Conservation (phyloP, 2,329 filamentous ascomycete species). For the Akanthomyces uredinophilus region DNA sequence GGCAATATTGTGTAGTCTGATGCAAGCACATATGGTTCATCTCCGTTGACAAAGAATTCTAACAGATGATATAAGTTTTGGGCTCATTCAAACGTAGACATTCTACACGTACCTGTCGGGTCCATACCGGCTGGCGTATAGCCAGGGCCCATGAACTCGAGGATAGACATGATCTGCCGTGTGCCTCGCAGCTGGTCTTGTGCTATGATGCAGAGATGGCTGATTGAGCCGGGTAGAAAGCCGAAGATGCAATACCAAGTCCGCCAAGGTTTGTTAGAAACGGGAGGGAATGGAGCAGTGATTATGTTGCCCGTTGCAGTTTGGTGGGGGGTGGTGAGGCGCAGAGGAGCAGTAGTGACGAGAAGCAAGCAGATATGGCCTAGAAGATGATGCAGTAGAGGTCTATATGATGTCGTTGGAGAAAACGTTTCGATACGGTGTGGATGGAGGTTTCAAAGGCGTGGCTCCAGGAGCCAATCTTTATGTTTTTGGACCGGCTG, state of each 20-base stretch:
- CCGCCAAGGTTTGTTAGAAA: neutral
- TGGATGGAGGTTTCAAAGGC: neutral
- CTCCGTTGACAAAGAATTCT: constrained; percentile 13
- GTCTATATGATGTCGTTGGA: neutral
- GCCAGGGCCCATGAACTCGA: constrained; percentile 11
- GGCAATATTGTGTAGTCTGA: constrained; percentile 12
- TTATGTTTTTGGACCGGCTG: neutral
- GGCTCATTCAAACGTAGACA: neutral
- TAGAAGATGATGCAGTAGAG: neutral
- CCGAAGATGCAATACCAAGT: neutral
- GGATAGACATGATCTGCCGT: constrained; percentile 11
- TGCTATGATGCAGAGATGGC: too few relatives aligned
- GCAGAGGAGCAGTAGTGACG: neutral
- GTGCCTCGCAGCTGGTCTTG: neutral
- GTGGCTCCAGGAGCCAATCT: neutral
- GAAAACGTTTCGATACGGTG: neutral
- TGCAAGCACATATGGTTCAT: constrained; percentile 12
- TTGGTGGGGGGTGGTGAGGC: neutral
- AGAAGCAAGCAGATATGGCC: neutral
- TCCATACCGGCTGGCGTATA: constrained; percentile 14
- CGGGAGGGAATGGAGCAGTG: neutral
- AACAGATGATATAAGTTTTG: neutral
- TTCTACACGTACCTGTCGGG: constrained; percentile 1
- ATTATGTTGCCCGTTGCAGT: too few relatives aligned
- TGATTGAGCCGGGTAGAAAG: neutral